Evolutionary conservation across 495 filamentous ascomycete species (phyloP).

Genomic region (Tuber borchii): DNA sequence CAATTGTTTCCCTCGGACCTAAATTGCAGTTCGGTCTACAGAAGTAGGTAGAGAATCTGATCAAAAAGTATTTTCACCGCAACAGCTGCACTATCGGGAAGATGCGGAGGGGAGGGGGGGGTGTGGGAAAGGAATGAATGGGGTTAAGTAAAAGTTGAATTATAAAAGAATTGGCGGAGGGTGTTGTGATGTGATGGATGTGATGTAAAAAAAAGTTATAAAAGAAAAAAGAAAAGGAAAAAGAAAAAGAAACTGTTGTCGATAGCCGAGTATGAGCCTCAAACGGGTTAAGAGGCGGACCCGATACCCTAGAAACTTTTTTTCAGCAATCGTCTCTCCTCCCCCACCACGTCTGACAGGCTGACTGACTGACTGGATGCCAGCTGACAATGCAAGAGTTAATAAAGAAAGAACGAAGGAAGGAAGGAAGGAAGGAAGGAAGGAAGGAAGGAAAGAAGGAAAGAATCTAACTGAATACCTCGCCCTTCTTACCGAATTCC

Average conservation of each 20-base stretch:
- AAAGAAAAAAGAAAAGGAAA: background rate
- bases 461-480: background rate
- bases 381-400: background rate
- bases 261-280: background rate
- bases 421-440: background rate
- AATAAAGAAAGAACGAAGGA: background rate
- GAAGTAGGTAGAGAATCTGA: background rate
- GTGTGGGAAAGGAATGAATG: background rate
- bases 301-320: background rate
- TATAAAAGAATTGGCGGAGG: background rate
- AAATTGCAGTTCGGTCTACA: background rate
- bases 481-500: constrained; percentile 1
- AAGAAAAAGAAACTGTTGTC: background rate
- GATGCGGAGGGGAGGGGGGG: constrained; percentile 1
- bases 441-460: background rate
- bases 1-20: background rate
- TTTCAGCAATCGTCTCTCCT: background rate
- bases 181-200: background rate
- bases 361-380: background rate
- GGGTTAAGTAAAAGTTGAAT: background rate
- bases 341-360: background rate
- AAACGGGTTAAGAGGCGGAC: background rate
- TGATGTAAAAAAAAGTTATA: background rate
- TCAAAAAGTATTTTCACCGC: background rate
- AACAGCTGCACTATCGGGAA: background rate